Conservation (phyloP, 352 stramenopile genomes). For the Phytophthora cactorum region DNA sequence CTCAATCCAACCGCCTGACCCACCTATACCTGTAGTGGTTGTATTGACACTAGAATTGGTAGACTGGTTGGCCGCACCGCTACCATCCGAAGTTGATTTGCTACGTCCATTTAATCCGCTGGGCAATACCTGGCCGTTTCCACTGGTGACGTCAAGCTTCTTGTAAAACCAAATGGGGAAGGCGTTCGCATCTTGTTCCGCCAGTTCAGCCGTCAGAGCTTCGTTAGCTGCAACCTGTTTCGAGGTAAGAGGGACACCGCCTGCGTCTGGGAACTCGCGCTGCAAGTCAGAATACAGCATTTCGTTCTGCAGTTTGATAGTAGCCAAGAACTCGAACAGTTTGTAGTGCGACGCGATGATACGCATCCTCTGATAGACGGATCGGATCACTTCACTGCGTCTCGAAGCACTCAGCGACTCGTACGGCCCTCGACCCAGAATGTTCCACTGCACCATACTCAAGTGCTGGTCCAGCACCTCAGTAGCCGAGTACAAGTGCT, state of each 20-base stretch:
- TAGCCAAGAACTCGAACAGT: slow-evolving; percentile 85
- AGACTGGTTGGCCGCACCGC: slow-evolving; percentile 9
- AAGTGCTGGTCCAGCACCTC: slow-evolving; percentile 84
- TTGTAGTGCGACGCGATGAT: slow-evolving; percentile 81
- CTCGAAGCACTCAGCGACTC: slow-evolving; percentile 69
- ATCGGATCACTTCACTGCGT: slow-evolving; percentile 70
- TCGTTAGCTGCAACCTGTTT: slow-evolving; percentile 53
- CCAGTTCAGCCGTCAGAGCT: slow-evolving; percentile 47
- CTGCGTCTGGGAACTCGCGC: slow-evolving; percentile 52
- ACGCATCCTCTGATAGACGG: slow-evolving; percentile 73
- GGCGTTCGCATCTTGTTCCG: slow-evolving; percentile 57
- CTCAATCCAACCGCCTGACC: slow-evolving; percentile 66
- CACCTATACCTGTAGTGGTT: slow-evolving; percentile 20
- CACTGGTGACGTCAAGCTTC: slow-evolving; percentile 56
- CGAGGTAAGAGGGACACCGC: slow-evolving; percentile 51
- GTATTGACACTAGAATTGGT: slow-evolving; percentile 8
- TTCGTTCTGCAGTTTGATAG: slow-evolving; percentile 86
- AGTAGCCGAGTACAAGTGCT: slow-evolving; percentile 86
- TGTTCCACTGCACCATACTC: slow-evolving; percentile 91
- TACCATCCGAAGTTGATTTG: slow-evolving; percentile 13
- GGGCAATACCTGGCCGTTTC: slow-evolving; percentile 39
- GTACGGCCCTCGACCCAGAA: slow-evolving; percentile 78
- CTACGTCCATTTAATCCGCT: slow-evolving; percentile 38
- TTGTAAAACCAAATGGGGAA: slow-evolving; percentile 88
- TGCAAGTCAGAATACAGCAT: slow-evolving; percentile 80